Conservation (phyloP, 805 yeast species). For the Barnettozyma pratensis region DNA sequence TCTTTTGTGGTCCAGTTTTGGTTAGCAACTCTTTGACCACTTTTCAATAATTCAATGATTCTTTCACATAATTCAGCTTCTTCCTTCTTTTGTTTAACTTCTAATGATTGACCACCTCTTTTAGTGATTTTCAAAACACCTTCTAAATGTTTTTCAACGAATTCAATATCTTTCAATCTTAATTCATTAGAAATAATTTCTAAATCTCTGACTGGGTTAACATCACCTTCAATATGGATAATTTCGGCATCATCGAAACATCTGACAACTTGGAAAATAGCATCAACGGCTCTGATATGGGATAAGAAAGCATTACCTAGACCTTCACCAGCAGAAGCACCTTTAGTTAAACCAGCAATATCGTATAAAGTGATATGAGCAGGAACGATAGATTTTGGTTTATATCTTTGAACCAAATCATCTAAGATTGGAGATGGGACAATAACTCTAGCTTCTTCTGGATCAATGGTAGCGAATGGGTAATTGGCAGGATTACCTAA, state of each 20-base stretch:
- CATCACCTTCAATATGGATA: constrained; percentile 95
- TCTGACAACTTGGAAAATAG: constrained; percentile 95
- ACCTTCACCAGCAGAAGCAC: constrained; percentile 96
- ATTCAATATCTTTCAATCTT: constrained; percentile 95
- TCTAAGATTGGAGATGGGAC: constrained; percentile 92
- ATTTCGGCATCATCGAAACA: constrained; percentile 98
- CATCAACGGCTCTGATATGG: constrained; percentile 96
- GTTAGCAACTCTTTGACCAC: constrained; percentile 84
- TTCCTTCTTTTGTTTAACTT: constrained; percentile 83
- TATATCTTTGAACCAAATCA: constrained; percentile 64
- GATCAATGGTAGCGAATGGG: constrained; percentile 97
- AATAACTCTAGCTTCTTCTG: constrained; percentile 94
- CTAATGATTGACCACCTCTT: constrained; percentile 87
- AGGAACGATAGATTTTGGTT: constrained; percentile 83
- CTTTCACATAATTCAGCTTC: constrained; percentile 70
- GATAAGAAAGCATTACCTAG: constrained; percentile 96
- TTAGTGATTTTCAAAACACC: constrained; percentile 72
- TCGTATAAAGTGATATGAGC: constrained; percentile 91
- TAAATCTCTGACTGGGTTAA: constrained; percentile 91
- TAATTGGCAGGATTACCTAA: constrained; percentile 96
- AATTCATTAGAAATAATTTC: constrained; percentile 88
- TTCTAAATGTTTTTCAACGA: constrained; percentile 78
- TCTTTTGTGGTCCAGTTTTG: constrained; percentile 86
- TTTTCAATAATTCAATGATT: constrained; percentile 73
- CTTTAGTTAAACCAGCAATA: constrained; percentile 97